Evolutionary conservation across 2,329 filamentous ascomycete genomes (phyloP).

Genomic region (Geoglossum cookeanum): DNA sequence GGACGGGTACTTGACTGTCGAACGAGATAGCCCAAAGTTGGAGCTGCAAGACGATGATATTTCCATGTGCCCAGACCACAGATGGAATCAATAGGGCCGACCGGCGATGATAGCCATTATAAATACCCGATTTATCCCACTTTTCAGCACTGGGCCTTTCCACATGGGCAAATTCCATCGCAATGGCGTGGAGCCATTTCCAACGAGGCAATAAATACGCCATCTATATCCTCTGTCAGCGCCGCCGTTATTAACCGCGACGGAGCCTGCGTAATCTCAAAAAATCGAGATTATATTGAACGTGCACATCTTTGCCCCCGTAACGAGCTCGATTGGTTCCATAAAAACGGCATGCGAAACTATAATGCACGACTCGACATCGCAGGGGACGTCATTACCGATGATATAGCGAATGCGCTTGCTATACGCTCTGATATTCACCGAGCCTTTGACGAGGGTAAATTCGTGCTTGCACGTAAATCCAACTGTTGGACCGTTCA

Average conservation of each 20-base stretch:
- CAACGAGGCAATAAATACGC: neutral
- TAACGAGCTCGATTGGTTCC: constrained; percentile 7
- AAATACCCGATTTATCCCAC: constrained; percentile 7
- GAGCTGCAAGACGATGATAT: neutral
- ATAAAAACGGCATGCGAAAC: constrained; percentile 5
- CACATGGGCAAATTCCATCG: constrained; percentile 5
- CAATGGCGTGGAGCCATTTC: constrained; percentile 3
- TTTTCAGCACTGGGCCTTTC: constrained; percentile 7
- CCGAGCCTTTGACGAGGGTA: constrained; percentile 5
- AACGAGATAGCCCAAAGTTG: constrained; percentile 3
- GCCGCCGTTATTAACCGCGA: constrained; percentile 6
- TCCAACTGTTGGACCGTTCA: constrained; percentile 6
- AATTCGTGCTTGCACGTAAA: constrained; percentile 3
- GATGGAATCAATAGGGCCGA: neutral
- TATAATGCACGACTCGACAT: neutral
- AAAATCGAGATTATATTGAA: constrained; percentile 6
- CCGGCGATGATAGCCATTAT: neutral
- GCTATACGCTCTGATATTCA: constrained; percentile 8
- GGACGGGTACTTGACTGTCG: constrained; percentile 6
- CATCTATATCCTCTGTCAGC: constrained; percentile 3
- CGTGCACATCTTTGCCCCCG: constrained; percentile 8
- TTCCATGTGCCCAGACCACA: constrained; percentile 6
- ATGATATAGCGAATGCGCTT: constrained; percentile 6
- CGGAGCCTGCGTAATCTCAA: constrained; percentile 1
- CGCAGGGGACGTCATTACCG: constrained; percentile 3